phyloP scores from a whole-genome alignment of 2,329 filamentous ascomycete species.

The Trichoderma brevicompactum region DNA sequence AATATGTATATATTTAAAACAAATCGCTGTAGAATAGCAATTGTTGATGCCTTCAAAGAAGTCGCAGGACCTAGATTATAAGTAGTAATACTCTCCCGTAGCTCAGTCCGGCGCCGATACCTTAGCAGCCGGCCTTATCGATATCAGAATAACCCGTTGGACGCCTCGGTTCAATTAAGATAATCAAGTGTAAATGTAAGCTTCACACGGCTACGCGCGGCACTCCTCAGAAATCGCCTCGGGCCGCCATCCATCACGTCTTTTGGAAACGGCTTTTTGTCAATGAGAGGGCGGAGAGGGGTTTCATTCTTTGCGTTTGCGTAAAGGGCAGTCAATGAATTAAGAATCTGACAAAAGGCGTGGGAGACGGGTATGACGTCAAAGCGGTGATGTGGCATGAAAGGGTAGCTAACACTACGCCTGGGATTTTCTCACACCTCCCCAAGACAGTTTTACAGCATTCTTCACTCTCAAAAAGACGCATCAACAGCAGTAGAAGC shows the following conservation, averaged over 20 bases:
- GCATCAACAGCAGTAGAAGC: too few species aligned
- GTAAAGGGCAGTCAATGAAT: not conserved
- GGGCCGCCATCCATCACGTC: not conserved
- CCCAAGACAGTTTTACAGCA: too few species aligned
- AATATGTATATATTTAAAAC: not conserved
- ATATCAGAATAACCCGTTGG: not conserved
- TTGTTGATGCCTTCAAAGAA: not conserved
- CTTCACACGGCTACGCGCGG: conserved; percentile 15
- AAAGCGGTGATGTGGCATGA: not conserved
- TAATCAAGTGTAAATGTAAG: too few species aligned
- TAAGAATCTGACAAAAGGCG: not conserved
- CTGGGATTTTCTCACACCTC: too few species aligned
- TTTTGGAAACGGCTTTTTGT: too few species aligned
- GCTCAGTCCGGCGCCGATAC: too few species aligned
- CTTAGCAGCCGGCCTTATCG: not conserved
- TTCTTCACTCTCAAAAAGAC: too few species aligned
- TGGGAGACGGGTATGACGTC: not conserved
- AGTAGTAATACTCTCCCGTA: too few species aligned
- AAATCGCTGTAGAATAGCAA: too few species aligned
- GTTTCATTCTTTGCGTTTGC: too few species aligned
- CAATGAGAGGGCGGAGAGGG: too few species aligned
- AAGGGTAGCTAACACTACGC: too few species aligned
- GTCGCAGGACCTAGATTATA: not conserved
- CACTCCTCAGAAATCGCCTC: not conserved
- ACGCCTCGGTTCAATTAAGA: not conserved